phyloP scores from a whole-genome alignment of 306 rosid genomes.

The Urtica urens region DNA sequence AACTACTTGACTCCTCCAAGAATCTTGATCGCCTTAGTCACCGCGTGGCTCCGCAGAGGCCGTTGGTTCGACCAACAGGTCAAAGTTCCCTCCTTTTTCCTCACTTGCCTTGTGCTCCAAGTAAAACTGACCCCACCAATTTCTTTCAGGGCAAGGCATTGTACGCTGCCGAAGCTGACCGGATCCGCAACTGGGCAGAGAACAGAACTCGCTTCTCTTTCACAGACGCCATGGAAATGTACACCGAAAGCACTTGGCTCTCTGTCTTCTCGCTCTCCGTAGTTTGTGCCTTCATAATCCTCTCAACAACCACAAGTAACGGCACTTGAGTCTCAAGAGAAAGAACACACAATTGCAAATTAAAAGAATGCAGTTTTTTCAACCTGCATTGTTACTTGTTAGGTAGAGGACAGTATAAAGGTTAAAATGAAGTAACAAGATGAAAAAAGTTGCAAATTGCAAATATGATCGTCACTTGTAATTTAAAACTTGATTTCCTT shows the following conservation, averaged over 20 bases:
- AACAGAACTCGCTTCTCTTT: conserved; percentile 70
- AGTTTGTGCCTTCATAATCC: conserved; percentile 88
- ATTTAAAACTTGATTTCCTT: too few relatives aligned
- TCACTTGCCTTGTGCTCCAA: too few relatives aligned
- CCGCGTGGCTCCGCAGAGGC: conserved; percentile 82
- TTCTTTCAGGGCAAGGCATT: conserved; percentile 65
- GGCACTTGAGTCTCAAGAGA: conserved; percentile 35
- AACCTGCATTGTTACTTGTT: conserved; percentile 19
- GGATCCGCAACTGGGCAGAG: conserved; percentile 93
- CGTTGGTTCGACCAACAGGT: conserved; percentile 97
- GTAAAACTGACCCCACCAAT: too few relatives aligned
- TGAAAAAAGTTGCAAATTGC: too few relatives aligned
- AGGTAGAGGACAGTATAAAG: too few relatives aligned
- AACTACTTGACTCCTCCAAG: conserved; percentile 91
- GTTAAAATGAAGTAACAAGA: too few relatives aligned
- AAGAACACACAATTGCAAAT: conserved; percentile 1
- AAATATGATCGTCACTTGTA: too few relatives aligned
- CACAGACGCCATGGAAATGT: conserved; percentile 93
- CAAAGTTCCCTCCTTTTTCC: conserved; percentile 2
- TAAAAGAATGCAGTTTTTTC: conserved; percentile 15
- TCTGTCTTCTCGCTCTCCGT: conserved; percentile 90
- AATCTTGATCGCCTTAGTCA: conserved; percentile 80
- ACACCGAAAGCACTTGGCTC: conserved; percentile 82
- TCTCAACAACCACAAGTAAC: conserved; percentile 63
- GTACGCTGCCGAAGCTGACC: conserved; percentile 83